phyloP scores from a whole-genome alignment of 352 stramenopile species.

The Globisporangium irregulare region DNA sequence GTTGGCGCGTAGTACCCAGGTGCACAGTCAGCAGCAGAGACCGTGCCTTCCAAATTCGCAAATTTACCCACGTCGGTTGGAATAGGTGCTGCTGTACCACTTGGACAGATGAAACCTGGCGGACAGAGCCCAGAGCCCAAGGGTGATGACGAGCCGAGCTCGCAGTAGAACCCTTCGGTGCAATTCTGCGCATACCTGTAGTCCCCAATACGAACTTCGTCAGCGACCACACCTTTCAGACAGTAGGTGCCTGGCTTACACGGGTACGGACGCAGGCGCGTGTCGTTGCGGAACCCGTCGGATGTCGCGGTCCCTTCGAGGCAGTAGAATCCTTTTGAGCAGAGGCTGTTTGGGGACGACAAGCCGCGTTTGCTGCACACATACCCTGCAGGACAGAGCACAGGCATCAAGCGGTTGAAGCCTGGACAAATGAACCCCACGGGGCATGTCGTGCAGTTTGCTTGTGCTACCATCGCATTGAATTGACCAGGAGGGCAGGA shows the following conservation, averaged over 20 bases:
- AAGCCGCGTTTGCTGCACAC: constrained; percentile 89
- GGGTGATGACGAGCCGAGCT: constrained; percentile 88
- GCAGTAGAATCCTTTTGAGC: constrained; percentile 95
- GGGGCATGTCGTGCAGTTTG: constrained; percentile 85
- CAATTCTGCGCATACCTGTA: constrained; percentile 93
- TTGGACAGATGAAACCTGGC: constrained; percentile 92
- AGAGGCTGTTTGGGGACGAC: constrained; percentile 89
- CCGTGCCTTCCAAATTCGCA: constrained; percentile 89
- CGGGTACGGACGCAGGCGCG: constrained; percentile 92
- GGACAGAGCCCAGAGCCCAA: constrained; percentile 94
- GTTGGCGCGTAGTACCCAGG: constrained; percentile 96
- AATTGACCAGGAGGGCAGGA: constrained; percentile 91
- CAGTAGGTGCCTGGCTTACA: constrained; percentile 96
- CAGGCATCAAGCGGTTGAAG: constrained; percentile 89
- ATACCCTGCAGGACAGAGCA: constrained; percentile 90
- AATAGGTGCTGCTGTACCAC: constrained; percentile 91
- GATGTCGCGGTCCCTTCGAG: constrained; percentile 91
- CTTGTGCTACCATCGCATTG: constrained; percentile 92
- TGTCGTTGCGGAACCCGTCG: constrained; percentile 96
- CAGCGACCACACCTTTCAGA: constrained; percentile 89
- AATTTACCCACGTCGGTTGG: constrained; percentile 91
- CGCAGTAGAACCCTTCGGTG: constrained; percentile 94
- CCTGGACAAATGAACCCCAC: constrained; percentile 93
- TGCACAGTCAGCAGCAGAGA: constrained; percentile 90
- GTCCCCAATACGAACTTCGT: constrained; percentile 85